Percentiles rank a stretch among this genome's conserved stretches.
These are phyloP conservation scores for Cryptosporidium viatorum DNA, from an alignment of 169 alveolate genomes.

Conservation along the genomic window DNA sequence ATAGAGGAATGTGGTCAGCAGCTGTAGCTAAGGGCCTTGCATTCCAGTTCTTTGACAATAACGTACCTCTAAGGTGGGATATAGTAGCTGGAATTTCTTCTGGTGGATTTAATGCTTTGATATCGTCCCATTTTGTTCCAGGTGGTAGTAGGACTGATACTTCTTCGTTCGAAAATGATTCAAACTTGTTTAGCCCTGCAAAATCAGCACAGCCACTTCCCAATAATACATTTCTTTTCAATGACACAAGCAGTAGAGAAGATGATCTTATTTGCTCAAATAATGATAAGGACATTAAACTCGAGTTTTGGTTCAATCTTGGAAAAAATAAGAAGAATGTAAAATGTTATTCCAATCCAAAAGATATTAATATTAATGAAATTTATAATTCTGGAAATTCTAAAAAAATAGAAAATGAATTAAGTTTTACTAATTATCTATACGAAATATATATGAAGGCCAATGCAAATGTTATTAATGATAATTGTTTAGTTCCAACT, in stretches of 20 bases:
- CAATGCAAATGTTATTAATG: conserved; percentile 24
- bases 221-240: conserved; percentile 3
- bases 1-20: conserved; percentile 75
- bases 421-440: conserved; percentile 40
- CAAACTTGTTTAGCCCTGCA: background rate
- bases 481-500: conserved; percentile 46
- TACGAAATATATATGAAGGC: conserved; percentile 49
- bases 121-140: conserved; percentile 38
- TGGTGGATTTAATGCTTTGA: conserved; percentile 61
- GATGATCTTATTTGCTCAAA: conserved; percentile 43
- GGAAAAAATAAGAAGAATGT: background rate
- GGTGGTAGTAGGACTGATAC: conserved; percentile 29
- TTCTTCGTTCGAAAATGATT: background rate
- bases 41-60: conserved; percentile 55
- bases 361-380: background rate
- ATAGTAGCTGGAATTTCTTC: conserved; percentile 72
- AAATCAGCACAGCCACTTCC: background rate
- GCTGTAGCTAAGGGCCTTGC: conserved; percentile 73
- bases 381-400: conserved; percentile 6
- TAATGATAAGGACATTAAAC: conserved; percentile 34
- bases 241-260: conserved; percentile 20
- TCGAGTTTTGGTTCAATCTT: conserved; percentile 50
- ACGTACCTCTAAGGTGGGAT: conserved; percentile 73
- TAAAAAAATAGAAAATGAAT: conserved; percentile 35
- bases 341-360: conserved; percentile 37